Conservation (phyloP, 805 yeast species). For the Wickerhamomyces silvicola region DNA sequence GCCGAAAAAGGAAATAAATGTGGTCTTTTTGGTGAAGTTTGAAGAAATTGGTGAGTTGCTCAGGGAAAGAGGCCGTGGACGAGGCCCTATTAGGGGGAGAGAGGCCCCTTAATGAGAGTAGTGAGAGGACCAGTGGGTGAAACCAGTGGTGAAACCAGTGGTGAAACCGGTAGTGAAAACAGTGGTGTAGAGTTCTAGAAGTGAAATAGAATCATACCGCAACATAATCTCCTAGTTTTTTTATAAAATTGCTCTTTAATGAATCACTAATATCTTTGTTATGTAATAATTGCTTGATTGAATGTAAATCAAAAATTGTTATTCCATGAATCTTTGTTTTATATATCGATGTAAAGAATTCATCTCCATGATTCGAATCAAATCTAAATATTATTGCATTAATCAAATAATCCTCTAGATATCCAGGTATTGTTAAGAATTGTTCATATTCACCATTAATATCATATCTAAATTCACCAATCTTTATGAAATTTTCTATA, state of each 20-base stretch:
- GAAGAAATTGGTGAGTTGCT: no score
- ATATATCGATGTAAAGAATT: constrained; percentile 29
- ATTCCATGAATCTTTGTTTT: constrained; percentile 38
- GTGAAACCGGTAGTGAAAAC: no score
- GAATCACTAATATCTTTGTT: constrained; percentile 12
- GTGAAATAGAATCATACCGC: no score
- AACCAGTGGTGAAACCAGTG: no score
- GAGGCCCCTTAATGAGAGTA: no score
- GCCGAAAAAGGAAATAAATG: no score
- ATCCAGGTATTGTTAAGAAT: constrained; percentile 23
- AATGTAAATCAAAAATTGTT: constrained; percentile 26
- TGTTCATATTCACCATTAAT: constrained; percentile 21
- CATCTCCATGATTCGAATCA: constrained; percentile 30
- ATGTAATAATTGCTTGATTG: constrained; percentile 10
- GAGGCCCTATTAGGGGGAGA: no score
- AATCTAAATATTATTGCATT: constrained; percentile 26
- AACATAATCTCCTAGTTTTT: no score
- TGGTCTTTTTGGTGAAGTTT: background rate
- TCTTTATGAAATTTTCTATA: constrained; percentile 12
- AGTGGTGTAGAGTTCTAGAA: no score
- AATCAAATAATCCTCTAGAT: constrained; percentile 26
- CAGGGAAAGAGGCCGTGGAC: no score
- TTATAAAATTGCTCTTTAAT: constrained; percentile 3
- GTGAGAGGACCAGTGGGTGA: no score
- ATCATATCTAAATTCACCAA: constrained; percentile 25